Conservation (phyloP, 2,329 filamentous ascomycete species). For the Talaromyces sp. region DNA sequence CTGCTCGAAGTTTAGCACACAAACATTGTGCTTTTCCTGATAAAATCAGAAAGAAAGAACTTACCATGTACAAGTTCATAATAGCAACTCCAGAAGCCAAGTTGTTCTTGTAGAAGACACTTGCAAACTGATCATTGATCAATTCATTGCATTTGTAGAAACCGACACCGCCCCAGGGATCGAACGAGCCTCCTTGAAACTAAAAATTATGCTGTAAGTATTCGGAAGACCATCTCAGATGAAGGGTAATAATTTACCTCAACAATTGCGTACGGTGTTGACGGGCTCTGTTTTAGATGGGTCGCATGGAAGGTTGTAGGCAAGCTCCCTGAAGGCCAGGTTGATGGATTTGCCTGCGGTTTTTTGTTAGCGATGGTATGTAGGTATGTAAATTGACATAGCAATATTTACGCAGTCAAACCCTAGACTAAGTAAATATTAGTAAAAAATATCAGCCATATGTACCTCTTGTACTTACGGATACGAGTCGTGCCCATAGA, state of each 20-base stretch:
- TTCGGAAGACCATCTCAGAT: not conserved
- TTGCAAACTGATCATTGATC: constrained; percentile 67
- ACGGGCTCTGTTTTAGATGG: constrained; percentile 59
- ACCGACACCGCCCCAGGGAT: constrained; percentile 68
- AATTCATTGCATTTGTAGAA: constrained; percentile 63
- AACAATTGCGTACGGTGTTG: constrained; percentile 60
- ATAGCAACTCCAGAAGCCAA: constrained; percentile 62
- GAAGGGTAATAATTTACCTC: constrained; percentile 39
- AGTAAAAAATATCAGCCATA: not conserved
- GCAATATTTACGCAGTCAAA: constrained; percentile 33
- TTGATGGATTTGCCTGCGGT: constrained; percentile 48
- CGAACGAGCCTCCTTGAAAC: constrained; percentile 68
- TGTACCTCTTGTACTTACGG: constrained; percentile 32
- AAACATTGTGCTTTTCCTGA: not conserved
- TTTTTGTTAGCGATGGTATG: constrained; percentile 12
- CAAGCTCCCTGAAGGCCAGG: constrained; percentile 55
- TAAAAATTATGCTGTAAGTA: constrained; percentile 22
- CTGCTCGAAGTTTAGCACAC: constrained; percentile 23
- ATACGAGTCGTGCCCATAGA: constrained; percentile 64
- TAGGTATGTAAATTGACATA: not conserved
- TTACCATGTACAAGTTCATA: constrained; percentile 70
- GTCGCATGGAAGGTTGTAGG: constrained; percentile 52
- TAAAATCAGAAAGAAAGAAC: constrained; percentile 4
- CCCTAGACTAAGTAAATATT: constrained; percentile 24
- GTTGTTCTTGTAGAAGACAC: constrained; percentile 75